A percentile compares a stretch with the other conserved stretches of the same genome.
Conservation (phyloP, 2,329 filamentous ascomycete genomes). For the Waltergamsia citrina region DNA sequence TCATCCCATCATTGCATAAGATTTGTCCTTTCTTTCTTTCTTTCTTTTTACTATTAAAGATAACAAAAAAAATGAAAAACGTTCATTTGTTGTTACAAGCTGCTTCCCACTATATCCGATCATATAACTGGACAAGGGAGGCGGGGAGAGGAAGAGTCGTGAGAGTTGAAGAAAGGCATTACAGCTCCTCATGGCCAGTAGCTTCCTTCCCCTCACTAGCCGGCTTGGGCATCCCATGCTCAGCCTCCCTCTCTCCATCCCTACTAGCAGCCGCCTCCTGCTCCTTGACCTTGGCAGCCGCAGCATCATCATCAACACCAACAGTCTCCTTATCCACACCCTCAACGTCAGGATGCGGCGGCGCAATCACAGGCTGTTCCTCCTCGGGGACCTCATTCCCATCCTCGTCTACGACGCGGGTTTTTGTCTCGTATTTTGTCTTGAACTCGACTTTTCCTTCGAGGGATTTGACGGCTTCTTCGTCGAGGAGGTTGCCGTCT, state of each 20-base stretch:
- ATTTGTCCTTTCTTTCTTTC: too few species aligned
- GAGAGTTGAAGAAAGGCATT: too few species aligned
- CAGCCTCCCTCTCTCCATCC: conserved; percentile 16
- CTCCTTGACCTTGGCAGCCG: conserved; percentile 13
- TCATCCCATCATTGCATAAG: too few species aligned
- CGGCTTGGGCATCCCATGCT: conserved; percentile 43
- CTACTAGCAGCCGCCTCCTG: conserved; percentile 11
- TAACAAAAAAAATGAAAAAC: too few species aligned
- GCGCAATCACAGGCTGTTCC: conserved; percentile 34
- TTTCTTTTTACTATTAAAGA: too few species aligned
- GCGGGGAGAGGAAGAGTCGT: too few species aligned
- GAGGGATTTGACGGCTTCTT: conserved; percentile 73
- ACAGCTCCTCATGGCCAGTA: conserved; percentile 31
- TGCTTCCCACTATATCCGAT: too few species aligned
- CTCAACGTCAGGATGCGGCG: conserved; percentile 52
- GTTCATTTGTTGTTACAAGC: too few species aligned
- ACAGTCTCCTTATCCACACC: conserved; percentile 51
- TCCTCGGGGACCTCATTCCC: conserved; percentile 64
- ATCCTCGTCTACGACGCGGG: conserved; percentile 67
- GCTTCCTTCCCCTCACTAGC: conserved; percentile 55
- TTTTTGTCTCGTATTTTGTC: conserved; percentile 92
- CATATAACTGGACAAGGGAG: too few species aligned
- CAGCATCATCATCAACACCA: conserved; percentile 14
- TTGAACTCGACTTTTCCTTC: conserved; percentile 93
- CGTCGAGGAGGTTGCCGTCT: conserved; percentile 78